Base-by-base conservation (phyloP, 495 filamentous ascomycete genomes). In the Penicillium mononematosum region DNA sequence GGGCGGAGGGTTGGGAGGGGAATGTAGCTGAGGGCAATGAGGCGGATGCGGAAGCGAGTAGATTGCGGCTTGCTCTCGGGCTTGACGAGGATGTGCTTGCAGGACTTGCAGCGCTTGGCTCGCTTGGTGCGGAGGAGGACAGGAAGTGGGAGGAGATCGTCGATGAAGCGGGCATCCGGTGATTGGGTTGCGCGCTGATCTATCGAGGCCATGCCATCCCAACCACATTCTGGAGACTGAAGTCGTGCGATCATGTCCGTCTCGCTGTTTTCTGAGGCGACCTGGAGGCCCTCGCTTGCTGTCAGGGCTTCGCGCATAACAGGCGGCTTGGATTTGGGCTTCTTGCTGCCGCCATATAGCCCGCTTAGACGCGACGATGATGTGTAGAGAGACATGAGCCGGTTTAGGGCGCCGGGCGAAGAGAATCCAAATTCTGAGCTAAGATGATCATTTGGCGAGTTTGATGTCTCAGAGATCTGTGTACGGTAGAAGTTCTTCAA, bases 11-110 rank as follows among this genome's bases (percentile, higher is more conserved):
- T 76, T 52, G 97, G 81, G 25, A 85, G 84, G 4, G 95, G 94
- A 60, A 98, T 88, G 75, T 94, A 92, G 74, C 87, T 91, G 58
- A 89, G 78, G 9, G 94, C 94, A 17, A 97, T 87, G 17, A 97
- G 83, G 52, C 87, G 84, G 72, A 98, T 96, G 46, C 90, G 83
- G 81, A 91, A 96, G 41, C 91, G 87, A 11, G 89, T 94, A 16
- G 85, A 90, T 45, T 82, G 79, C 12, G 96, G 84, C 68, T 97
- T 97, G 57, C 84, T 80, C 73, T 98, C 95, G n/a, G 91, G 93
- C 68, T 94, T 94, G 49, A 88, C 88, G 66, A 98, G 87, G 72
- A 97, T 96, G 77, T 97, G 93, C 5, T 93, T 88, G 78, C 94
- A 98, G 11, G 85, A 82, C 58, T 87, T 84, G 74, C 94, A 98